Evolutionary conservation across 2,329 filamentous ascomycete genomes (phyloP).

Genomic region (Ophiosphaerella herpotricha): DNA sequence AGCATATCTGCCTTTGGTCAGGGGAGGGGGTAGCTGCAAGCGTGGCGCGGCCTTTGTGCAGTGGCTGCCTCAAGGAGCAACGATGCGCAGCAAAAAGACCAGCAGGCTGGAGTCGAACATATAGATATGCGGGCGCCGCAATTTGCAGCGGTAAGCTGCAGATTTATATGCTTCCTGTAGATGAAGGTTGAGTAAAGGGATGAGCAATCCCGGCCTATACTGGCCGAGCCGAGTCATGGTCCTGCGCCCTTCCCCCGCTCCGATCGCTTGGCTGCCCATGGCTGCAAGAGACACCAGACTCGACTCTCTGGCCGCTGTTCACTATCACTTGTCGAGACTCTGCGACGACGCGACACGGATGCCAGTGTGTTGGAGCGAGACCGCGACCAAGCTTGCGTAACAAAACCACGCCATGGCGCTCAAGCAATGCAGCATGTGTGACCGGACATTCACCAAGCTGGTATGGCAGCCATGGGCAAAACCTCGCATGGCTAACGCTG

Average conservation of each 20-base stretch:
- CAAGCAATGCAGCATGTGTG: slow-evolving; percentile 52
- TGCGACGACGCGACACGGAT: slow-evolving; percentile 11
- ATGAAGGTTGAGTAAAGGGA: slow-evolving; percentile 33
- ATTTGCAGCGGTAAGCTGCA: slow-evolving; percentile 30
- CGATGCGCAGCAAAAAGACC: slow-evolving; percentile 2
- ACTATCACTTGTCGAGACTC: slow-evolving; percentile 13
- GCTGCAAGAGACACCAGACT: slow-evolving; percentile 17
- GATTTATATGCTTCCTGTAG: slow-evolving; percentile 30
- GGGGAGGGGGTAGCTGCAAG: not conserved
- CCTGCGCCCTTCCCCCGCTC: slow-evolving; percentile 35
- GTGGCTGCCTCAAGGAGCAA: not conserved
- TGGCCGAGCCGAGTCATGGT: slow-evolving; percentile 37
- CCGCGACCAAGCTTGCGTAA: not conserved
- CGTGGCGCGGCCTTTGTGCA: not conserved
- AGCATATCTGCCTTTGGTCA: not conserved
- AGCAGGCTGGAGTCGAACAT: slow-evolving; percentile 2
- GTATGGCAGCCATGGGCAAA: slow-evolving; percentile 1
- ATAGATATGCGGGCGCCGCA: slow-evolving; percentile 22
- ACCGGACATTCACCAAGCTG: slow-evolving; percentile 60
- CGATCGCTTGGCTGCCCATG: slow-evolving; percentile 22
- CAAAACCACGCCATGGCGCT: slow-evolving; percentile 36
- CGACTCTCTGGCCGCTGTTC: slow-evolving; percentile 15
- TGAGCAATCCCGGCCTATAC: slow-evolving; percentile 31
- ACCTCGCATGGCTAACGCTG: slow-evolving; percentile 3
- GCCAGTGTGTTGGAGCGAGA: slow-evolving; percentile 3